phyloP scores from a whole-genome alignment of 2,329 filamentous ascomycete species.

The Hymenoscyphus occultus region DNA sequence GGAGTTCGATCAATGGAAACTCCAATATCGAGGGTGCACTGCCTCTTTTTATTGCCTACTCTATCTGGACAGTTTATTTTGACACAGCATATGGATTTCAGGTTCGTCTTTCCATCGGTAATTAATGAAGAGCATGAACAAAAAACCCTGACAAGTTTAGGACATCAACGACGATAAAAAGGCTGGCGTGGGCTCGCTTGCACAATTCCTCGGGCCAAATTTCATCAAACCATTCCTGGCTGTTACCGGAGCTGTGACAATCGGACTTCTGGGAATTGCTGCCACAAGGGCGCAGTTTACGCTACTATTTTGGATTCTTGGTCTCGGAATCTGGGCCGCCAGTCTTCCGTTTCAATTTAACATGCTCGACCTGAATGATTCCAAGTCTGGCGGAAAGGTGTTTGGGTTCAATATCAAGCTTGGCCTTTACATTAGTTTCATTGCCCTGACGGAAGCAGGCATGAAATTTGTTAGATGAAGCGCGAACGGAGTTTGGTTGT shows the following conservation, averaged over 20 bases:
- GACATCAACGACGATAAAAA: slow-evolving; percentile 9
- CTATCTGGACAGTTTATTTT: slow-evolving; percentile 8
- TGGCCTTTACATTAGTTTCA: slow-evolving; percentile 5
- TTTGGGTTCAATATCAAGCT: slow-evolving; percentile 8
- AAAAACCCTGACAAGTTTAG: neutral
- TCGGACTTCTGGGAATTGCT: slow-evolving; percentile 1
- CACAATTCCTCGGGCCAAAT: slow-evolving; percentile 3
- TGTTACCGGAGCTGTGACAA: neutral
- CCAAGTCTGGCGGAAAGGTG: slow-evolving; percentile 3
- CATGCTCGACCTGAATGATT: neutral
- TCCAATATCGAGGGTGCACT: neutral
- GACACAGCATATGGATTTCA: slow-evolving; percentile 5
- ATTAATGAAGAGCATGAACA: neutral
- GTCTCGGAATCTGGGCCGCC: slow-evolving; percentile 7
- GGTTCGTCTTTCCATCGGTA: neutral
- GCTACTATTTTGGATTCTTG: slow-evolving; percentile 10
- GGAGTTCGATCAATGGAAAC: slow-evolving; percentile 1
- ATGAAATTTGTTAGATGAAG: slow-evolving; percentile 1
- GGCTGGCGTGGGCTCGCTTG: slow-evolving; percentile 5
- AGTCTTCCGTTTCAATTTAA: slow-evolving; percentile 4
- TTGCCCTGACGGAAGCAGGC: slow-evolving; percentile 3
- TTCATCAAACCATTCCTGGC: slow-evolving; percentile 1
- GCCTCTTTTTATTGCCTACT: slow-evolving; percentile 3
- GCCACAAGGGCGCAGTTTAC: slow-evolving; percentile 2
- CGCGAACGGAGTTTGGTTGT: neutral